Evolutionary conservation across 768 basidiomycete species (phyloP), one percentile per base, ranked within the genome.

Genomic region (Fomitopsis pulvina): DNA sequence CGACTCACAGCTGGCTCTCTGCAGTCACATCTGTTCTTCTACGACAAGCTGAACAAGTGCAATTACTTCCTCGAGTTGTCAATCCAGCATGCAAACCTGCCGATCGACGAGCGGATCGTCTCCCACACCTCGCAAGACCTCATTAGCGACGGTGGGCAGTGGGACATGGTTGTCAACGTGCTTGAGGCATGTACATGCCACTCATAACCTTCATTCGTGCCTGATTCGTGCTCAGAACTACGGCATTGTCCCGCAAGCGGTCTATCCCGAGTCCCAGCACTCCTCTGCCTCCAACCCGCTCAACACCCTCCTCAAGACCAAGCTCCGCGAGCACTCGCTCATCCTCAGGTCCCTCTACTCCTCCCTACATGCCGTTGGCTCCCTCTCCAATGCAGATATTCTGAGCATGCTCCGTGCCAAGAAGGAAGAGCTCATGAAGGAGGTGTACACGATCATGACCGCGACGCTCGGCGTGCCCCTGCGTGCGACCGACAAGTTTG

Each of bases 21-120:
- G 38, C 58, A 90, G 86, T 81, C 82, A 2, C 95, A 95, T 66
- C 75, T 94, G 25, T 94, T 93, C 76, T 94, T 97, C 77, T 95
- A 86, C 76, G 94, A 98, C 69, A 93, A 94, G 68, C 79, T 97
- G 44, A 92, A 94, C 75, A 91, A 96, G 69, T 71, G 83, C 41
- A 93, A 94, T 70, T 93, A 89, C 69, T 95, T 87, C 67, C 83
- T 96, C 16, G 94, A 96, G 67, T 75, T 86, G 34, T 79, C 86
- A 42, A 88, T 97, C 57, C 75, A 95, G 66, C 77, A 87, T 48
- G 83, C 83, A 0, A 82, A 89, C 55, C 75, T 82, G 34, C 85
- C 89, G 0, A 68, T 94, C 45, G 89, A 95, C 47, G 83, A 89
- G 60, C 80, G 94, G 7, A 75, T 93, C n/a, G 72, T 96, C 47